Percentiles rank a stretch among this genome's conserved stretches.
Conservation (phyloP, 225 moss, liverwort and hornwort species). For the Polytrichum formosum region DNA sequence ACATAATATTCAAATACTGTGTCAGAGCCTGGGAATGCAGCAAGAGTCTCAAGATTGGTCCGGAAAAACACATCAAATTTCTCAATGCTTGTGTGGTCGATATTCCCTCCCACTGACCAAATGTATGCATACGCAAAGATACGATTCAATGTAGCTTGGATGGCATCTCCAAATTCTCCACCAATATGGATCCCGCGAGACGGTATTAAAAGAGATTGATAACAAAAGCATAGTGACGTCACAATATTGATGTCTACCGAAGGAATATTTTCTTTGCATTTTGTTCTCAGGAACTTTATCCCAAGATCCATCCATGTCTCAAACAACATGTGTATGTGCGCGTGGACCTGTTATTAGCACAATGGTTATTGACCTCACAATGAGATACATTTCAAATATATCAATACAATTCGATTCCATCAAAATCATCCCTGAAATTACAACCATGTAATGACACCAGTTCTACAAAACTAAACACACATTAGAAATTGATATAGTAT, state of each 20-base stretch:
- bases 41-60: conserved; percentile 54
- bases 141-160: conserved; percentile 54
- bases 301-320: conserved; percentile 68
- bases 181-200: conserved; percentile 39
- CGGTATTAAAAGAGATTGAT: conserved; percentile 77
- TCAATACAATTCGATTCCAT: too few species aligned
- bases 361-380: neutral
- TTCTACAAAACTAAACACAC: too few species aligned
- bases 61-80: conserved; percentile 77
- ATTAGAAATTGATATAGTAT: too few species aligned
- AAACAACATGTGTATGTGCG: conserved; percentile 33
- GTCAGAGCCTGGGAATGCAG: conserved; percentile 53
- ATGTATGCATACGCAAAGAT: conserved; percentile 63
- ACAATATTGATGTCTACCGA: conserved; percentile 85
- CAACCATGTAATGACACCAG: too few species aligned
- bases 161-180: conserved; percentile 41
- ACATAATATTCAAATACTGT: conserved; percentile 74
- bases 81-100: conserved; percentile 75
- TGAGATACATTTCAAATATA: too few species aligned
- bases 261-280: conserved; percentile 67
- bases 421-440: too few species aligned
- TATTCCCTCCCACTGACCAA: conserved; percentile 87
- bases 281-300: conserved; percentile 45
- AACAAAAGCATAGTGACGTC: conserved; percentile 65
- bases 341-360: conserved; percentile 17